Percentiles rank a stretch among this genome's conserved stretches.
phyloP scores from a whole-genome alignment of 305 asterid genomes.

The Plantago coronopus region DNA sequence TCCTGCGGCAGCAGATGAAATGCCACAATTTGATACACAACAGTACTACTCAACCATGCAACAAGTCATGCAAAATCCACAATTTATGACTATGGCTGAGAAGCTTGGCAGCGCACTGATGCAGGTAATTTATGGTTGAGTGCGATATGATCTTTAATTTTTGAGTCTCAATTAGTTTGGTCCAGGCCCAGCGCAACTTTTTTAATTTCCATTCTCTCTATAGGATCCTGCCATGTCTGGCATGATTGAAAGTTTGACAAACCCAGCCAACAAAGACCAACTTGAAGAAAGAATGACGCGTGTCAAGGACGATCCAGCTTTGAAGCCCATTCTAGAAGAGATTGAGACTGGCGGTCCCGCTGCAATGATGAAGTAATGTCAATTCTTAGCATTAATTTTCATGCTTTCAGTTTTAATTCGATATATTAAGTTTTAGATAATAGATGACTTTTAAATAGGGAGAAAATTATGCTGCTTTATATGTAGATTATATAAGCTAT shows the following conservation, averaged over 20 bases:
- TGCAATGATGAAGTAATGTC: slow-evolving; percentile 91
- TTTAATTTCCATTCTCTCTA: slow-evolving; percentile 14
- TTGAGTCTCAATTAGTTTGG: not conserved
- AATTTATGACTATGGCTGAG: slow-evolving; percentile 94
- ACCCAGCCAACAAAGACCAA: slow-evolving; percentile 76
- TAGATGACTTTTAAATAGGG: not conserved
- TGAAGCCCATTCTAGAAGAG: slow-evolving; percentile 92
- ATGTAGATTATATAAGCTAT: not conserved
- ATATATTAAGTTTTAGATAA: not conserved
- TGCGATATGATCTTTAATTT: not conserved
- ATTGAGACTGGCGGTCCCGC: slow-evolving; percentile 96
- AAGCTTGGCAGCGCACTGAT: slow-evolving; percentile 78
- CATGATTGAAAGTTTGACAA: slow-evolving; percentile 84
- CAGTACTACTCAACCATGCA: slow-evolving; percentile 92
- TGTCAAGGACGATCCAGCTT: slow-evolving; percentile 84
- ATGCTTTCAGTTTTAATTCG: not conserved
- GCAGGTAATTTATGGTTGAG: slow-evolving; percentile 56
- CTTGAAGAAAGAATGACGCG: slow-evolving; percentile 84
- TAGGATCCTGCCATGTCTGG: slow-evolving; percentile 98
- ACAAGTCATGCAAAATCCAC: slow-evolving; percentile 98
- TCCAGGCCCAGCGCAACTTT: not conserved
- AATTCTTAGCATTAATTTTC: slow-evolving; percentile 3
- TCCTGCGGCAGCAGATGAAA: slow-evolving; percentile 50
- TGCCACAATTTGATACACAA: slow-evolving; percentile 85
- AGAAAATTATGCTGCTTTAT: not conserved